Base-by-base conservation (phyloP, 2,329 filamentous ascomycete genomes). In the Raffaelea albimanens region DNA sequence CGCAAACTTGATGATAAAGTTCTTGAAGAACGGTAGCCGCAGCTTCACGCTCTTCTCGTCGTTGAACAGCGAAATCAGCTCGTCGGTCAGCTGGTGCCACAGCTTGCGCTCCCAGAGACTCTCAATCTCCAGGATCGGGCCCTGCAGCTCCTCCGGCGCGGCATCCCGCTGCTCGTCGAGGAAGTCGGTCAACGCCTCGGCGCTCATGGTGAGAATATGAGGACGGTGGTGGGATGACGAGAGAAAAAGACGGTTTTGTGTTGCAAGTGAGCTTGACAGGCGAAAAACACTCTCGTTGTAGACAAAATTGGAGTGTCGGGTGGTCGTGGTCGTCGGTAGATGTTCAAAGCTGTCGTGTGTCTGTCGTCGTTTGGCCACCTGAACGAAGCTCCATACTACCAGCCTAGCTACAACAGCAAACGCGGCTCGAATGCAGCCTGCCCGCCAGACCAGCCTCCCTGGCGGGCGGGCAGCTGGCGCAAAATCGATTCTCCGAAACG, bases 61-160 rank as follows among this genome's bases (percentile, higher is more conserved):
- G 60, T 83, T 82, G 72, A 96, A 98, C 77, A 91, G 96, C 56
- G 86, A 78, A 58, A 95, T 74, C 48, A 98, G 78, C 46, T 83
- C 75, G 62, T 95, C 85, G 33, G 93, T 98, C 57, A 98, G 84
- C 70, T 98, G 90, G 72, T 98, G 93, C 93, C 93, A 98, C 69
- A 98, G 78, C 72, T 96, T 96, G 60, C 91, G 83, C 74, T 98
- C 93, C 93, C 93, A 98, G 63, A 82, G 87, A 64, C 95, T 89
- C 73, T 98, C 93, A 56, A 98, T 95, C 59, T 84, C 81, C 59
- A 98, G 78, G 66, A 96, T 87, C 61, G 87, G 80, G 60, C 84
- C 78, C 69, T 96, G 90, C 46, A 95, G 79, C 65, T 95, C 86
- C 57, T 89, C 86, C 45, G 89, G 86, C 60, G 89, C 87, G 64